These are phyloP conservation scores for Hansfordia pulvinata DNA, from an alignment of 2,329 filamentous ascomycete species.

Conservation along the genomic window DNA sequence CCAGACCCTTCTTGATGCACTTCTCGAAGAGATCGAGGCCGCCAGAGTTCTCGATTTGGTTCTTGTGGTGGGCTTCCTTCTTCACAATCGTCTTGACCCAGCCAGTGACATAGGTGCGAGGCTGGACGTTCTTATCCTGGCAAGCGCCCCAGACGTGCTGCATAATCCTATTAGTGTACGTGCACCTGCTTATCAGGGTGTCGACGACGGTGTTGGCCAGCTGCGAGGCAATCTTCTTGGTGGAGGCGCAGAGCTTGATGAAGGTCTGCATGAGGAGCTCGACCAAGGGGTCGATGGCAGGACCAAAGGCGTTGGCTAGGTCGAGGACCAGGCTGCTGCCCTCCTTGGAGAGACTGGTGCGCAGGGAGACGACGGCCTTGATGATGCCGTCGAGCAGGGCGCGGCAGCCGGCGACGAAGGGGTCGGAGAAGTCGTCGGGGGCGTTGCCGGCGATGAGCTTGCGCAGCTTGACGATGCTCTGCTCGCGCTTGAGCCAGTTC, in stretches of 20 bases:
- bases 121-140: slow-evolving; percentile 88
- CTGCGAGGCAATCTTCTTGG: slow-evolving; percentile 86
- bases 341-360: slow-evolving; percentile 82
- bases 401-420: slow-evolving; percentile 60
- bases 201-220: slow-evolving; percentile 74
- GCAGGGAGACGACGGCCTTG: slow-evolving; percentile 69
- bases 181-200: slow-evolving; percentile 62
- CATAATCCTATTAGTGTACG: slow-evolving; percentile 69
- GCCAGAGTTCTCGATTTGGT: slow-evolving; percentile 70
- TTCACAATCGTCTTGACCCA: slow-evolving; percentile 78
- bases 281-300: slow-evolving; percentile 74
- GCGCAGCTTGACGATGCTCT: slow-evolving; percentile 63
- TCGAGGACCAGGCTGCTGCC: slow-evolving; percentile 78
- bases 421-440: slow-evolving; percentile 58
- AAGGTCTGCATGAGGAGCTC: slow-evolving; percentile 82
- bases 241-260: slow-evolving; percentile 77
- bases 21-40: slow-evolving; percentile 77
- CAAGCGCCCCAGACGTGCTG: slow-evolving; percentile 73
- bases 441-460: slow-evolving; percentile 75
- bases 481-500: slow-evolving; percentile 83
- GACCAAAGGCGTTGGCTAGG: slow-evolving; percentile 60
- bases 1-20: slow-evolving; percentile 77
- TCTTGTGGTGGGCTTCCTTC: slow-evolving; percentile 67
- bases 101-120: slow-evolving; percentile 61
- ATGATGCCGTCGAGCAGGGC: slow-evolving; percentile 73